Conservation (phyloP, 148 eudicot species). For the Salicornia ramosissima region DNA sequence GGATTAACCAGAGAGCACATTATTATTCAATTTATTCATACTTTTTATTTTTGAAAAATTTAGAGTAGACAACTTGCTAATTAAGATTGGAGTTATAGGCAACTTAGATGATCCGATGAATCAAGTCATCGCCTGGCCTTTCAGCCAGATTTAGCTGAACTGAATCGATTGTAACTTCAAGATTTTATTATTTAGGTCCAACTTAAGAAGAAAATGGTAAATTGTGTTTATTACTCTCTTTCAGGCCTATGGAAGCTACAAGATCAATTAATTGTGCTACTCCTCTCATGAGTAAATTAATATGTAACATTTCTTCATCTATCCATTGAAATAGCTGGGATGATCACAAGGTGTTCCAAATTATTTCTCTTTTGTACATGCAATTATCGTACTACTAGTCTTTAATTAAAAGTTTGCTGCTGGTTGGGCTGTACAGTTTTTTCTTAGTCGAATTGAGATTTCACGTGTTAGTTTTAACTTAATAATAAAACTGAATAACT, state of each 20-base stretch:
- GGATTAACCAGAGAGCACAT: not conserved
- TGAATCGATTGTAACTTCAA: not conserved
- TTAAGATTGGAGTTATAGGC: not conserved
- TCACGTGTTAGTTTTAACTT: not conserved
- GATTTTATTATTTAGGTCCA: not conserved
- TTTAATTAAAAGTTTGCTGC: not conserved
- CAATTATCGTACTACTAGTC: not conserved
- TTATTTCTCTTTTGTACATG: not conserved
- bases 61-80: not conserved
- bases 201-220: not conserved
- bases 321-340: not conserved
- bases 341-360: not conserved
- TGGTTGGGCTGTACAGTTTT: conserved; percentile 7
- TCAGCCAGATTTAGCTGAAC: not conserved
- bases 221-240: not conserved
- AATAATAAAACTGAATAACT: not conserved
- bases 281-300: not conserved
- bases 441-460: not conserved
- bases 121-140: not conserved
- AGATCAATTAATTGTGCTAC: not conserved
- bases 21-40: not conserved
- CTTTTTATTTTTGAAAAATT: too few relatives aligned
- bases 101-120: not conserved
- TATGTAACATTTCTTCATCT: not conserved
- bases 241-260: conserved; percentile 1